These are phyloP conservation scores for Asparagopsis taxiformis DNA, from an alignment of 31 red algal species.

Conservation along the genomic window DNA sequence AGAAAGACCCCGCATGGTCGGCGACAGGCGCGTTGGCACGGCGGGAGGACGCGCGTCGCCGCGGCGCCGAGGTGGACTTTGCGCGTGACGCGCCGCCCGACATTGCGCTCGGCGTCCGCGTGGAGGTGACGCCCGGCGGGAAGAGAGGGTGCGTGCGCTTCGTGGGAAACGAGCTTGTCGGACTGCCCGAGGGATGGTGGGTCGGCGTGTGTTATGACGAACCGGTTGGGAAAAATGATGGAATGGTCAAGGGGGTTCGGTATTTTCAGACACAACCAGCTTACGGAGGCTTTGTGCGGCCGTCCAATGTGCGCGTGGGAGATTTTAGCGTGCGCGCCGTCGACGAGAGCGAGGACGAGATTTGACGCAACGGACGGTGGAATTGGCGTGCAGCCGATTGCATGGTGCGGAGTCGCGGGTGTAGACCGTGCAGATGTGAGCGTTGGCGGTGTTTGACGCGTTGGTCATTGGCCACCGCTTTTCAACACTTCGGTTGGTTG, in stretches of 20 bases:
- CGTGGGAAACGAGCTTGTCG: constrained; percentile 32
- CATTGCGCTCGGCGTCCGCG: constrained; percentile 28
- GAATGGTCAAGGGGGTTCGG: constrained; percentile 49
- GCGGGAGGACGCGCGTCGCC: constrained; percentile 3
- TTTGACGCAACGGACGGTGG: constrained; percentile 7
- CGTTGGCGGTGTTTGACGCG: too few relatives aligned
- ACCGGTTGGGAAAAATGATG: constrained; percentile 83
- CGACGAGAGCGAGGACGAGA: constrained; percentile 48
- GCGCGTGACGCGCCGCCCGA: constrained; percentile 3
- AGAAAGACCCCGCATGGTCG: constrained; percentile 51
- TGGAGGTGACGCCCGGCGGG: constrained; percentile 58
- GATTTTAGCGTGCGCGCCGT: constrained; percentile 46
- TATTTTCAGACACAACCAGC: constrained; percentile 34
- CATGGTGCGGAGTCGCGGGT: too few relatives aligned
- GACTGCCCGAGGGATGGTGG: constrained; percentile 69
- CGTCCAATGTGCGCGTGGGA: constrained; percentile 35
- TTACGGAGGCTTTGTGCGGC: constrained; percentile 48
- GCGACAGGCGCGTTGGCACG: constrained; percentile 16
- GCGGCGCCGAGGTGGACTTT: constrained; percentile 4
- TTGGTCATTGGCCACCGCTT: too few relatives aligned
- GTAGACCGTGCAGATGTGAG: too few relatives aligned
- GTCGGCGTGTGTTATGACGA: constrained; percentile 74
- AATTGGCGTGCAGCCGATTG: neutral
- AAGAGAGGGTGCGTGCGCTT: constrained; percentile 57
- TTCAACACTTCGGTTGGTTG: too few relatives aligned